Base-by-base conservation (phyloP, 495 filamentous ascomycete genomes). In the Xylona heveae region DNA sequence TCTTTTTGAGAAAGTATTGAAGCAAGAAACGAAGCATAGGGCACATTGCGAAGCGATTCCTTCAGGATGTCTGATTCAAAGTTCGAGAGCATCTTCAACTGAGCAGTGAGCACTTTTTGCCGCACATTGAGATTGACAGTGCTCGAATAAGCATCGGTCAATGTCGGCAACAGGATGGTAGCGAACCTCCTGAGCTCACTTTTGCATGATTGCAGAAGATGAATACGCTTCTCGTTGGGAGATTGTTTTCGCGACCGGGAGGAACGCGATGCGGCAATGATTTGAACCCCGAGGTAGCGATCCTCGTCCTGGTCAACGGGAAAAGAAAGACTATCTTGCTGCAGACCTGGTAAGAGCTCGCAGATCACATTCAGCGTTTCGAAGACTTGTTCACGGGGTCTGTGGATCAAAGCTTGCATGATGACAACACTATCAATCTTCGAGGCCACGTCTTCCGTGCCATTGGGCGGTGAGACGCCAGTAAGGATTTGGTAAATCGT, bases 31-130 rank as follows among this genome's bases (percentile, higher is more conserved):
- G 90, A 99, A n/a, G 90, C 82, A 51, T 95, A 99, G 3, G 88
- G 78, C 4, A 95, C 82, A 7, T 78, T 62, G n/a, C 78, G 78
- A 12, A 99, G 55, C 24, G 88, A 74, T 31, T 91, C 85, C 36
- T 79, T 67, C 9, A 99, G 63, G 27, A 99, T 78, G 22, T 64
- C 61, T 7, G 65, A 62, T 43, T 94, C 84, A 13, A 95, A 46
- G 40, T 93, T 91, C n/a, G 83, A 92, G 8, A 99, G 66, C 83
- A 99, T 95, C 56, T 95, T 94, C 19, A 95, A 59, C 41, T 99
- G 90, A 13, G 90, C 88, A 19, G 71, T 77, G 25, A 99, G 62
- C 12, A 95, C 90, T 56, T 90, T 94, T 43, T 95, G 81, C n/a
- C 90, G 80, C 10, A 99, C 90, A 30, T 63, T 77, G n/a, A 95